Base-by-base conservation (phyloP, 202 grass and related monocot genomes). In the Schoenoplectus triqueter region DNA sequence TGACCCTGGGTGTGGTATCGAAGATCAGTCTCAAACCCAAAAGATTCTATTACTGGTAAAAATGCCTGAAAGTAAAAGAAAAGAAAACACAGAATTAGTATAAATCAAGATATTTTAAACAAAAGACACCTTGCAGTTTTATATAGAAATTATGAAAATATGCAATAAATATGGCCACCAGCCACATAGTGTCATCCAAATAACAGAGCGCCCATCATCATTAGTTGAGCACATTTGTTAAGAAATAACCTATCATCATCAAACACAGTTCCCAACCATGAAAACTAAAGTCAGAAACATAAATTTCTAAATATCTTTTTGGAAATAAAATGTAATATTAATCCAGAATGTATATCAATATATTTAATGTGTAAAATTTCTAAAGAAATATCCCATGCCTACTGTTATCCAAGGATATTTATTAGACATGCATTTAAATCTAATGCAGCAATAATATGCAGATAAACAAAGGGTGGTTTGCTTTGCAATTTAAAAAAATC, bases 11-110 rank as follows among this genome's bases (percentile, higher is more conserved):
- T 99, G 76, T 99, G 96, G 81, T 99, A 99, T 64, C 93, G 88
- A 73, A 99, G 90, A 80, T 96, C 93, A 22, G 96, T 99, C 88
- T 96, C 93, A 82, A 96, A 99, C 79, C 96, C 96, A 96, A 99
- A 99, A 15, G 96, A 96, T 83, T 99, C 93, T 75, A 99, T 94
- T 67, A 99, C 96, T 4, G 96, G 96, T 85, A 99, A 90, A 91
- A 94, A 99, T 84, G 96, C 96, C 96, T 94, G 85, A 47, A 52
- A 56, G 87, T 63, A 57, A 20, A 66, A 73, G 21, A 64, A 2
- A 56, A 54, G 10, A 59, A 59, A 15, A 59, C 14, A 3, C 56
- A 84, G 63, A 21, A 84, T 91, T 42, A 82, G 52, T 74, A 60
- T 15, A n/a, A 69, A 4, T 80, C 5, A 78, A 73, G 22, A 54